Base-by-base conservation (phyloP, 352 stramenopile genomes). In the Hyphochytrium catenoides region DNA sequence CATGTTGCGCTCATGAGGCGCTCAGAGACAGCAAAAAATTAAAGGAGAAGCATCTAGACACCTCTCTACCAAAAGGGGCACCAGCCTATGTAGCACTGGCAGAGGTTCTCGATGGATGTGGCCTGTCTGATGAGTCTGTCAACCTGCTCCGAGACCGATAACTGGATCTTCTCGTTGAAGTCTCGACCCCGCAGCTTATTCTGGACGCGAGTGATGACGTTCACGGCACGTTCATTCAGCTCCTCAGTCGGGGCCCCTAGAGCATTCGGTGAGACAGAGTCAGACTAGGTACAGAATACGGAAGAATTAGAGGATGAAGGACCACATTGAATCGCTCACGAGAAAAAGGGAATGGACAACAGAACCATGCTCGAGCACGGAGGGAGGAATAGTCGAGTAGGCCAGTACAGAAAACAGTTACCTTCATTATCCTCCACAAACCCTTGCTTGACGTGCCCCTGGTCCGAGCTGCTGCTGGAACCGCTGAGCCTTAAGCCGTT, bases 181-280 rank as follows among this genome's bases (percentile, higher is more conserved):
- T 99, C 93, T 3, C 84, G 86, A 7, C 93, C 93, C 2, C 74
- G 88, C 19, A 99, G 63, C 50, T 99, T 99, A 52, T 97, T 93
- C 55, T 98, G 91, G n/a, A 99, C 86, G 22, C 93, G 75, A 24
- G 84, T 63, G 34, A 98, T 87, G 32, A 98, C 89, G 39, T 84
- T 89, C 24, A 96, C 51, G 12, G 87, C 86, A 48, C 82, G 81
- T 26, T 77, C 70, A 40, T 81, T 84, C 43, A 84, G 50, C 46
- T 84, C 67, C 36, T 67, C 51, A 62, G 42, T 64, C 57, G 37
- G 56, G 52, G 39, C 69, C 58, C 8, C 50, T 59, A 47, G 59
- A 51, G 17, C 48, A 44, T 9, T 76, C 61, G 16, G 64, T 45
- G 34, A 75, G 72, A 21, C 59, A 76, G 44, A 72, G 73, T 3